Evolutionary conservation across 345 rosid genomes (phyloP).

Genomic region (Arabidopsis suecica): DNA sequence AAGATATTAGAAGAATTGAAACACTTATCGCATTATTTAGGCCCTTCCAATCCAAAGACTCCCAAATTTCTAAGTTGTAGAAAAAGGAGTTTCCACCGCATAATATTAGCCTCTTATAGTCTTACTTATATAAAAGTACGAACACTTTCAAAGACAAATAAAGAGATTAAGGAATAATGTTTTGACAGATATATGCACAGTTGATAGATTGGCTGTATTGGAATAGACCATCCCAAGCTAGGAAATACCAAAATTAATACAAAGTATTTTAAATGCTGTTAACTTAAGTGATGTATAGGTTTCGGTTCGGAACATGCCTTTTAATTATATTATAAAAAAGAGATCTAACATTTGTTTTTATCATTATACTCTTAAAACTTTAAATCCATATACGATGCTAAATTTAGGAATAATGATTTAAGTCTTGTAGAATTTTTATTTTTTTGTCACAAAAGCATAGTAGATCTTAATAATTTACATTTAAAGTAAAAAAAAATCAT

Average conservation of each 20-base stretch:
- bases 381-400: not conserved
- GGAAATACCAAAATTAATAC: not conserved
- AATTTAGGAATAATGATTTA: not conserved
- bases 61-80: constrained; percentile 35
- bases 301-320: no score
- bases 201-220: not conserved
- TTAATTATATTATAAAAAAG: no score
- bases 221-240: constrained; percentile 3
- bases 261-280: not conserved
- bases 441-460: not conserved
- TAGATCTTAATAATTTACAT: not conserved
- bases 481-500: not conserved
- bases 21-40: constrained; percentile 17
- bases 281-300: not conserved
- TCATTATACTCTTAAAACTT: not conserved
- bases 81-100: constrained; percentile 29
- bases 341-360: not conserved
- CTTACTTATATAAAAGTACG: not conserved
- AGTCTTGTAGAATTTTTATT: not conserved
- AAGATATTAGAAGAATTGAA: constrained; percentile 27
- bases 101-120: constrained; percentile 5
- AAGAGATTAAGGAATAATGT: not conserved
- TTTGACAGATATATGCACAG: not conserved
- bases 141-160: constrained; percentile 5
- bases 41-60: constrained; percentile 30